Percentiles rank a stretch among this genome's conserved stretches.
phyloP scores from a whole-genome alignment of 306 rosid species.

The Prunus mume region DNA sequence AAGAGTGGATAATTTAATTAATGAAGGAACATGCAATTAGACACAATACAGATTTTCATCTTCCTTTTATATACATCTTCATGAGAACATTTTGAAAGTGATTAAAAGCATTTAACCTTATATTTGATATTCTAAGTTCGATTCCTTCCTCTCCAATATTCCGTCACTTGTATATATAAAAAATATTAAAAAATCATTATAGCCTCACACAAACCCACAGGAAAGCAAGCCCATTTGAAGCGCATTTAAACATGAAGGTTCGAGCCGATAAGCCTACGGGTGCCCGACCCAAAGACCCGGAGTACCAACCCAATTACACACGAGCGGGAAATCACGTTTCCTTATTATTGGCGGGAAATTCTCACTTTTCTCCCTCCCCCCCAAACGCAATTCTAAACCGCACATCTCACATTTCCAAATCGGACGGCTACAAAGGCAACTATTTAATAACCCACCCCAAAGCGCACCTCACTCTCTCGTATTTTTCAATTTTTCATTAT shows the following conservation, averaged over 20 bases:
- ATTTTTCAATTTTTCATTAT: not conserved
- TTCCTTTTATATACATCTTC: too few relatives aligned
- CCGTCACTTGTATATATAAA: too few relatives aligned
- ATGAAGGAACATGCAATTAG: too few relatives aligned
- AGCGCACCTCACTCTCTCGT: not conserved
- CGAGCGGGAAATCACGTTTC: conserved; percentile 49
- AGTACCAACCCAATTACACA: not conserved
- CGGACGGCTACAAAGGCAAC: conserved; percentile 31
- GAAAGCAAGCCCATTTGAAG: too few relatives aligned
- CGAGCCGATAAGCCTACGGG: not conserved
- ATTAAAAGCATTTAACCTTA: too few relatives aligned
- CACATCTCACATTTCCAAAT: conserved; percentile 30
- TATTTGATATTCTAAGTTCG: too few relatives aligned
- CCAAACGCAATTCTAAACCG: conserved; percentile 27
- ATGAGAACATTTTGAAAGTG: too few relatives aligned
- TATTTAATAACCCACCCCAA: not conserved
- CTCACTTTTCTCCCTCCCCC: conserved; percentile 10
- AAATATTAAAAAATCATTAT: too few relatives aligned
- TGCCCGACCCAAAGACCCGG: not conserved
- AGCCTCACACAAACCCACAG: too few relatives aligned
- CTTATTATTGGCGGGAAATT: conserved; percentile 65
- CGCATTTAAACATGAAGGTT: not conserved
- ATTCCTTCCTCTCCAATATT: too few relatives aligned
- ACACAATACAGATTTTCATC: too few relatives aligned
- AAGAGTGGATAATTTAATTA: too few relatives aligned